Evolutionary conservation across 202 grass and related monocot species (phyloP).

Genomic region (Eragrostis tef): DNA sequence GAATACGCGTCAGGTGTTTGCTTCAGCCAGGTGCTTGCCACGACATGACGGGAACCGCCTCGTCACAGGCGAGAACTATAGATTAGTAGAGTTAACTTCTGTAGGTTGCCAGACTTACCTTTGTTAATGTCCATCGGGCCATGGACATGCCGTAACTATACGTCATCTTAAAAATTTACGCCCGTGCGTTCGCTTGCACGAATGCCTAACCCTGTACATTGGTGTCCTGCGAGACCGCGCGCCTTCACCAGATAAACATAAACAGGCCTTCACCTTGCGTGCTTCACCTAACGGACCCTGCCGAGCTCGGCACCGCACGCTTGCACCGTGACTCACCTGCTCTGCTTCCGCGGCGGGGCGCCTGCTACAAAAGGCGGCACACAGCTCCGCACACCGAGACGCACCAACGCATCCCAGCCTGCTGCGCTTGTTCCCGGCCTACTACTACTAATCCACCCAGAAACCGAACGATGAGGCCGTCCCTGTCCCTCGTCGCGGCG

Average conservation of each 20-base stretch:
- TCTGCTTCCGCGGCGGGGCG: not conserved
- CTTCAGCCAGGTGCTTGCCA: slow-evolving; percentile 34
- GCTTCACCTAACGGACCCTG: slow-evolving; percentile 24
- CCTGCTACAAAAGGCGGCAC: slow-evolving; percentile 25
- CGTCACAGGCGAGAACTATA: slow-evolving; percentile 7
- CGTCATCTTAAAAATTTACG: not conserved
- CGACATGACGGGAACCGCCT: not conserved
- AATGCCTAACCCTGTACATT: not conserved
- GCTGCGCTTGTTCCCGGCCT: not conserved
- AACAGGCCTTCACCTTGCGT: not conserved
- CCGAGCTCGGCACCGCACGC: not conserved
- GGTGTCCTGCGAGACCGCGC: not conserved
- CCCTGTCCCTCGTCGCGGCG: not conserved
- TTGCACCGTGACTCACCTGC: slow-evolving; percentile 30
- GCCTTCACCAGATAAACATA: not conserved
- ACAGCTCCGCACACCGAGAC: not conserved
- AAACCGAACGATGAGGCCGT: slow-evolving; percentile 1
- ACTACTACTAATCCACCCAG: not conserved
- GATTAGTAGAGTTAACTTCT: not conserved
- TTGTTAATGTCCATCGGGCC: not conserved
- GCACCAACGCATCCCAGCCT: not conserved
- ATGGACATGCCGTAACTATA: not conserved
- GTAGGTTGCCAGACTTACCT: not conserved
- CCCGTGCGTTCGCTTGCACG: not conserved
- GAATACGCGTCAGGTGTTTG: slow-evolving; percentile 35